phyloP scores from a whole-genome alignment of 2,329 filamentous ascomycete species.

The Podosphaera fusca region DNA sequence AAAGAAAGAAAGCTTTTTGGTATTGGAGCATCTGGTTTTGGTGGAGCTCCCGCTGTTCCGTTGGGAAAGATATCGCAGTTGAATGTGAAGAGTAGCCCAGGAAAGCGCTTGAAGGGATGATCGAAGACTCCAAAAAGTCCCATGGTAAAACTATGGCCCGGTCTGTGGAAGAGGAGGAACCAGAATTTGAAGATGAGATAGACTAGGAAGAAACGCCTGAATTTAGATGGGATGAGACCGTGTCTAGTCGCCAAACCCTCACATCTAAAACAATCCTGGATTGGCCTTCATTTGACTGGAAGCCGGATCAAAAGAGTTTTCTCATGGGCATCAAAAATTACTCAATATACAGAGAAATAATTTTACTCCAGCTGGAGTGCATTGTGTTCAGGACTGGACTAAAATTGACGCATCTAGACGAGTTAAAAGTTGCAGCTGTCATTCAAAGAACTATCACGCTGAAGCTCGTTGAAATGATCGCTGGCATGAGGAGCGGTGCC shows the following conservation, averaged over 20 bases:
- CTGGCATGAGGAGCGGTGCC: background rate
- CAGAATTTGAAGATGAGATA: background rate
- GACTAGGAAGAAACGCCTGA: background rate
- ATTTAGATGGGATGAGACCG: background rate
- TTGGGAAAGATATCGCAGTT: background rate
- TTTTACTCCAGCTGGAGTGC: background rate
- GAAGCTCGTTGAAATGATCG: background rate
- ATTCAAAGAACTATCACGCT: background rate
- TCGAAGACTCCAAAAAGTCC: background rate
- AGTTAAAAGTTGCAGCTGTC: background rate
- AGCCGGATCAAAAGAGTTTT: background rate
- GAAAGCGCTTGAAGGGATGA: background rate
- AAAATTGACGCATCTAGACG: background rate
- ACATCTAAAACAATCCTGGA: background rate
- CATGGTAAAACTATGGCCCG: background rate
- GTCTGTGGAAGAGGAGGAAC: background rate
- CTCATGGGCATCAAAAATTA: background rate
- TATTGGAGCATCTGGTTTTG: background rate
- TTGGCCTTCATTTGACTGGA: background rate
- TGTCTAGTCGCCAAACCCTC: no score
- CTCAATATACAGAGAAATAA: background rate
- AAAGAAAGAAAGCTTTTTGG: background rate
- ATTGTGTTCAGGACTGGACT: background rate
- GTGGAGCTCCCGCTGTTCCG: background rate
- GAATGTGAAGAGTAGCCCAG: background rate